Conservation (phyloP, 2,329 filamentous ascomycete genomes). For the Trichoderma sp. region DNA sequence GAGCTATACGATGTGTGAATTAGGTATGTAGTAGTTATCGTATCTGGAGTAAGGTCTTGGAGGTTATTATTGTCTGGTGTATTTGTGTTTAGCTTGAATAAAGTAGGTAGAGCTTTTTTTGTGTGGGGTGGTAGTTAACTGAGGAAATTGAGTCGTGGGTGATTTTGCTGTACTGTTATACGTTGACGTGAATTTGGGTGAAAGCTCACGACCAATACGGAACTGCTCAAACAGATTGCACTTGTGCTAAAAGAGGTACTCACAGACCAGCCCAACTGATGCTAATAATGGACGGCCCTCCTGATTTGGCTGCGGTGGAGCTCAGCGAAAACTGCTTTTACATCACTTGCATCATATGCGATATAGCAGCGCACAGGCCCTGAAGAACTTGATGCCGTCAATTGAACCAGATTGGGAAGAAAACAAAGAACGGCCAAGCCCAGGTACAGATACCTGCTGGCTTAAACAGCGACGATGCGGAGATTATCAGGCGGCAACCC, state of each 20-base stretch:
- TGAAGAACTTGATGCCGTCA: neutral
- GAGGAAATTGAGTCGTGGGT: neutral
- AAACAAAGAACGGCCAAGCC: neutral
- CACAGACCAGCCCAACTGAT: neutral
- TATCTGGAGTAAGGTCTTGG: too few species aligned
- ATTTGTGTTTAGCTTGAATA: too few species aligned
- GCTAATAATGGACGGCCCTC: slow-evolving; percentile 1
- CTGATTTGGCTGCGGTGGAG: neutral
- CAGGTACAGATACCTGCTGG: neutral
- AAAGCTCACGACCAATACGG: neutral
- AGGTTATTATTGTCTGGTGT: too few species aligned
- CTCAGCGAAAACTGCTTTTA: neutral
- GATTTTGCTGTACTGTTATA: neutral
- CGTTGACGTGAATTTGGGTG: neutral
- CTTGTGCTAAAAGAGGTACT: neutral
- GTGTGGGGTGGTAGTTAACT: neutral
- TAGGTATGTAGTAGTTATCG: neutral
- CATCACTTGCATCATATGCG: neutral
- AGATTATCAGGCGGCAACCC: slow-evolving; percentile 20
- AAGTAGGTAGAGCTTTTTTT: neutral
- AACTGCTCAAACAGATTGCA: neutral
- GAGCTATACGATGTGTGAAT: neutral
- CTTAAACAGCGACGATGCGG: slow-evolving; percentile 16
- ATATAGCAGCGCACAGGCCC: neutral
- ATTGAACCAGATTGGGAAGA: too few species aligned